Conservation (phyloP, 2,329 filamentous ascomycete species). For the Cryphonectria nitschkei region DNA sequence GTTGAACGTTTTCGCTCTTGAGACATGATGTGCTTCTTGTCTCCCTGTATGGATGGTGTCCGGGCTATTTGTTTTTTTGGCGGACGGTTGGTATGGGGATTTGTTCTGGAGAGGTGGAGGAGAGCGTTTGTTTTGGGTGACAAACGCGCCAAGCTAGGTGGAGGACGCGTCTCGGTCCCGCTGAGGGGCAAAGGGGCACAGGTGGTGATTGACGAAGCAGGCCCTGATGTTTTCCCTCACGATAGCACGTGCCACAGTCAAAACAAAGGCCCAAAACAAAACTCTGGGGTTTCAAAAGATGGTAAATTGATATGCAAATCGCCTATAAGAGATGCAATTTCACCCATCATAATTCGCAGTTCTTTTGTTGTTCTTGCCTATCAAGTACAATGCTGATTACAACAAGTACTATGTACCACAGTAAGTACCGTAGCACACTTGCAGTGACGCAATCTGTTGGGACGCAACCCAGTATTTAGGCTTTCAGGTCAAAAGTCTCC, state of each 20-base stretch:
- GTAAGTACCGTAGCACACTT: background rate
- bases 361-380: background rate
- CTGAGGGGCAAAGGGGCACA: background rate
- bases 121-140: background rate
- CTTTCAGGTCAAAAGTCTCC: background rate
- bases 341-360: background rate
- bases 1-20: slow-evolving; percentile 50
- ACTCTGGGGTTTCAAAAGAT: background rate
- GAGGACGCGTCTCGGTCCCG: slow-evolving; percentile 3
- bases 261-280: background rate
- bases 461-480: background rate
- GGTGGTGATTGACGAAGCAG: background rate
- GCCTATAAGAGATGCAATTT: background rate
- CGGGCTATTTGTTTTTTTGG: background rate
- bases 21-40: slow-evolving; percentile 17
- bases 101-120: background rate
- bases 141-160: slow-evolving; percentile 2
- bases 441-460: slow-evolving; percentile 1
- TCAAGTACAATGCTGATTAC: background rate
- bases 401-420: background rate
- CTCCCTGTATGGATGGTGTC: background rate
- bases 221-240: background rate
- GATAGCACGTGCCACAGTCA: background rate
- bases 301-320: background rate
- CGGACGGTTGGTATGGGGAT: background rate